phyloP scores from a whole-genome alignment of 2,329 filamentous ascomycete genomes.

The Monosporascus sp. region DNA sequence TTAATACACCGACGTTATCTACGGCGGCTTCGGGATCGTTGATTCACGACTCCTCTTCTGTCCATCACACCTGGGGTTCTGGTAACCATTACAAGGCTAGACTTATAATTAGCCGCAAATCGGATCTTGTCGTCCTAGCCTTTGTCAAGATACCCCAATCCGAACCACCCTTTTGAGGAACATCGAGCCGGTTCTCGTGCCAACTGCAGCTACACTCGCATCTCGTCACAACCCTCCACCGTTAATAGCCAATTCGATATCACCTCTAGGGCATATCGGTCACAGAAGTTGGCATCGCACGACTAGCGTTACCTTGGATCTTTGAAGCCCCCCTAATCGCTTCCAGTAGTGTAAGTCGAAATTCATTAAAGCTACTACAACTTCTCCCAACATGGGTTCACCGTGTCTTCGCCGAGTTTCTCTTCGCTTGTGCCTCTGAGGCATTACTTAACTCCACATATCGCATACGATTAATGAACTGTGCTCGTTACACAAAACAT shows the following conservation, averaged over 20 bases:
- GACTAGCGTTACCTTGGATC: not conserved
- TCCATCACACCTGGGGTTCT: not conserved
- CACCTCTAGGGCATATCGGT: not conserved
- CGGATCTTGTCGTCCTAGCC: not conserved
- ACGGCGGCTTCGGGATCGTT: not conserved
- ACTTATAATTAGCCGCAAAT: not conserved
- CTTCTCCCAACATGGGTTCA: not conserved
- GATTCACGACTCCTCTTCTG: not conserved
- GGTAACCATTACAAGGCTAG: no score
- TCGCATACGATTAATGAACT: not conserved
- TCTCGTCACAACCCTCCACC: constrained; percentile 3
- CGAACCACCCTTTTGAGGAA: not conserved
- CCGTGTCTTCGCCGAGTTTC: not conserved
- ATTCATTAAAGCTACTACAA: not conserved
- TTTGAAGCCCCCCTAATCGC: no score
- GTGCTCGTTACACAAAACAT: not conserved
- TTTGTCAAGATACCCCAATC: constrained; percentile 5
- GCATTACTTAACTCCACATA: not conserved
- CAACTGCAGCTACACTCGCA: constrained; percentile 11
- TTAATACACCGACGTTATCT: not conserved
- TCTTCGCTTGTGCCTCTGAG: not conserved
- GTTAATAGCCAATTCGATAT: constrained; percentile 4
- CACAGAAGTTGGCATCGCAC: not conserved
- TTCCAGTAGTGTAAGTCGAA: not conserved
- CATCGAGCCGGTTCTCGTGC: constrained; percentile 13